Evolutionary conservation across 306 rosid species (phyloP).

Genomic region (Sindora glabra): DNA sequence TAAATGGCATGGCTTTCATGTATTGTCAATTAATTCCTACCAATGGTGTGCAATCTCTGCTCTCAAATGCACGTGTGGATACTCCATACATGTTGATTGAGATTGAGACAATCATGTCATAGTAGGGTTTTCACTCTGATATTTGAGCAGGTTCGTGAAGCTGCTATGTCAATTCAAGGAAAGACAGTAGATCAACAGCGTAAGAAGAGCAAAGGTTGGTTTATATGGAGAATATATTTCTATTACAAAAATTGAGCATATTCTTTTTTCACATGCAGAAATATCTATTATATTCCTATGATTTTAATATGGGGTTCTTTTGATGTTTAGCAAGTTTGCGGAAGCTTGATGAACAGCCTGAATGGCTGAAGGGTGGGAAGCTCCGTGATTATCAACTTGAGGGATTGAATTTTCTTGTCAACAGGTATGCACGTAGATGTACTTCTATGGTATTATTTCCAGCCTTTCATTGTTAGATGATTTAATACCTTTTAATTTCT

Average conservation of each 20-base stretch:
- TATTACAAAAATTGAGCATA: neutral
- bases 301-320: slow-evolving; percentile 16
- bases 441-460: neutral
- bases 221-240: neutral
- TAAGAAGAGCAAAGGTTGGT: slow-evolving; percentile 86
- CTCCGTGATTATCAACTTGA: slow-evolving; percentile 99
- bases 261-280: neutral
- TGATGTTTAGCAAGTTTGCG: slow-evolving; percentile 79
- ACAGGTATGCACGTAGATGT: slow-evolving; percentile 46
- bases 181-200: slow-evolving; percentile 92
- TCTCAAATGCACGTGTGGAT: neutral
- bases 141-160: slow-evolving; percentile 84
- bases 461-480: slow-evolving; percentile 10
- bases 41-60: neutral
- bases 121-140: neutral
- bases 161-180: slow-evolving; percentile 80
- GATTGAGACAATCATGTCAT: neutral
- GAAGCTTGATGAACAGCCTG: slow-evolving; percentile 97
- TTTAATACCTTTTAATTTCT: slow-evolving; percentile 27
- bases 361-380: slow-evolving; percentile 96
- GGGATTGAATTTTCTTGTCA: slow-evolving; percentile 99
- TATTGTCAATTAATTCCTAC: neutral
- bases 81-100: neutral
- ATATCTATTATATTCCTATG: no score
- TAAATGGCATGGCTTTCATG: neutral